Base-by-base conservation (phyloP, 768 basidiomycete genomes). In the Lyophyllum decastes region DNA sequence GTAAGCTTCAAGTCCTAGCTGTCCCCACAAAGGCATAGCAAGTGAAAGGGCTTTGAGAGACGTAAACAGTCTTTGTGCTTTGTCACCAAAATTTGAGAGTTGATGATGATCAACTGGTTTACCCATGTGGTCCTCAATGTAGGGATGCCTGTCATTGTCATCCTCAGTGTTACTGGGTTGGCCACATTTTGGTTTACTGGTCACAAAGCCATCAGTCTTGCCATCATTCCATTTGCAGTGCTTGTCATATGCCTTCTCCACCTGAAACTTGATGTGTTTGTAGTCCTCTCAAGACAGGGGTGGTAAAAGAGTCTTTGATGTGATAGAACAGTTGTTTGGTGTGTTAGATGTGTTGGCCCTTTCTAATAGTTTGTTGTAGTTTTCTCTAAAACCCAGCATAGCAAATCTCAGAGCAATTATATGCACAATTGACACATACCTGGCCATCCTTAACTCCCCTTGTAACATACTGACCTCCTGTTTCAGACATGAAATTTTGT, bases 131-230 rank as follows among this genome's bases (percentile, higher is more conserved):
- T 59, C 54, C 21, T 60, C 61, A 8, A 65, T 34, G 48, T 62
- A 65, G 16, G 48, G 48, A 49, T 60, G 46, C 48, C 53, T 62
- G 4, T 60, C 44, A 17, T 60, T 49, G 24, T 56, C 46, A 6
- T 61, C 53, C 4, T 48, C 30, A 11, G 27, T 14, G 7, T 52
- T 61, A 10, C 48, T 16, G 16, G 56, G 62, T 22, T 54, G 45
- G 2, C 62, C 59, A 4, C 44, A 50, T 33, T 33, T 52, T 25
- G 49, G 41, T 55, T 62, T 62, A 22, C 25, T 46, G 3, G 41
- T 62, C 4, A 51, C 49, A 2, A 62, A 19, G 2, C 58, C 61
- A 55, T 54, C 61, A 0, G 54, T 59, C 10, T 61, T 35, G 5
- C 59, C 59, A 25, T 45, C 24, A 14, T 34, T 51, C 11, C 27